Base-by-base conservation (phyloP, 176 grass and related monocot genomes). In the Lolium rigidum region DNA sequence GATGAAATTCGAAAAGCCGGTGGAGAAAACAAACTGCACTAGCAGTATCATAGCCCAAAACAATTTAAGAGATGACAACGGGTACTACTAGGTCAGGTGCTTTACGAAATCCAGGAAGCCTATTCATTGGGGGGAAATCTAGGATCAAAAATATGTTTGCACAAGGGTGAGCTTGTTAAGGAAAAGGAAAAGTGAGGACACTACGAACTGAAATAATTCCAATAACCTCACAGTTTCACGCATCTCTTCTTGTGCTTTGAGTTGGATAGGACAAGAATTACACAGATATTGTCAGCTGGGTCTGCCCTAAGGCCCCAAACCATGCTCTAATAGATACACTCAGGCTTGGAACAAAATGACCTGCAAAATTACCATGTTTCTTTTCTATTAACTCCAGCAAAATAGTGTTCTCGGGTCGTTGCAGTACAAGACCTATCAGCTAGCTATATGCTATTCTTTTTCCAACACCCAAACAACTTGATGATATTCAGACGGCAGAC, bases 1-100 rank as follows among this genome's bases (percentile, higher is more conserved):
- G 25, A 0, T 6, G 2, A 3, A 70, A n/a, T 70, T 52, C 0
- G 52, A 81, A 7, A 20, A 24, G 2, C 0, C 0, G 0, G 3
- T 7, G 7, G 50, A 5, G 0, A 72, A 66, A 67, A 47, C 4
- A 1, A 13, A 80, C n/a, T 9, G 4, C 31, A 35, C 0, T 35
- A 2, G 31, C 1, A 2, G 51, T 54, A 54, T 16, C 15, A 55
- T 55, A 9, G 0, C 2, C 4, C 11, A 7, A 10, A 11, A n/a
- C 37, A 76, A 70, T 58, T 8, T 56, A 47, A 10, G 37, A 77
- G 37, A 7, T 1, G 56, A 18, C 10, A 38, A 4, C 0, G 4
- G 5, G n/a, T 17, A 35, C 12, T 35, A 10, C 1, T 3, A 0
- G 1, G 15, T 4, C 52, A 39, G 46, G 3, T 22, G 5, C 17